Percentiles rank a stretch among this genome's conserved stretches.
phyloP scores from a whole-genome alignment of 306 rosid genomes.

The Acacia confusa region DNA sequence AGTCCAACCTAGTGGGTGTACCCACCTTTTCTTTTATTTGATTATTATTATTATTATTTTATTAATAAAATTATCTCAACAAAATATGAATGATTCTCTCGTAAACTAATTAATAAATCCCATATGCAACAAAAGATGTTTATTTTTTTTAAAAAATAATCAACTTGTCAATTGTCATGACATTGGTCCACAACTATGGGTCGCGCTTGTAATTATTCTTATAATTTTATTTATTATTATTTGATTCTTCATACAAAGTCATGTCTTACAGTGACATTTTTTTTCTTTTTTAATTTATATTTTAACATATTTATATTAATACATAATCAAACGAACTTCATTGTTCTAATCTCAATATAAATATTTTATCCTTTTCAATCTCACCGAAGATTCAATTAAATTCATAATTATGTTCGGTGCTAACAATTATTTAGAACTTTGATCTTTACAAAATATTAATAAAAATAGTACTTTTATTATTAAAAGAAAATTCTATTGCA shows the following conservation, averaged over 20 bases:
- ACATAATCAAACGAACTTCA: not conserved
- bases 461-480: not conserved
- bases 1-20: constrained; percentile 4
- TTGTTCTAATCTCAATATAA: not conserved
- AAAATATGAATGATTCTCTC: not conserved
- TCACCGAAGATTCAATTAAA: not conserved
- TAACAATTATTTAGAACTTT: not conserved
- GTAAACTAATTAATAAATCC: not conserved
- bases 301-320: not conserved
- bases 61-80: not conserved
- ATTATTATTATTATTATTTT: not conserved
- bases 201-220: not conserved
- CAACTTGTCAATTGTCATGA: not conserved
- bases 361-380: not conserved
- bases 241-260: not conserved
- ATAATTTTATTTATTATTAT: not conserved
- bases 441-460: not conserved
- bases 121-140: constrained; percentile 5
- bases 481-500: no score
- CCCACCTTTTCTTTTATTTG: not conserved
- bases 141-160: not conserved
- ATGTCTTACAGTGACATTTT: not conserved
- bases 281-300: not conserved
- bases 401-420: not conserved
- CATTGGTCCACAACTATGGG: not conserved